These are phyloP conservation scores for Alternaria arborescens DNA, from an alignment of 2,329 filamentous ascomycete species.

Conservation along the genomic window DNA sequence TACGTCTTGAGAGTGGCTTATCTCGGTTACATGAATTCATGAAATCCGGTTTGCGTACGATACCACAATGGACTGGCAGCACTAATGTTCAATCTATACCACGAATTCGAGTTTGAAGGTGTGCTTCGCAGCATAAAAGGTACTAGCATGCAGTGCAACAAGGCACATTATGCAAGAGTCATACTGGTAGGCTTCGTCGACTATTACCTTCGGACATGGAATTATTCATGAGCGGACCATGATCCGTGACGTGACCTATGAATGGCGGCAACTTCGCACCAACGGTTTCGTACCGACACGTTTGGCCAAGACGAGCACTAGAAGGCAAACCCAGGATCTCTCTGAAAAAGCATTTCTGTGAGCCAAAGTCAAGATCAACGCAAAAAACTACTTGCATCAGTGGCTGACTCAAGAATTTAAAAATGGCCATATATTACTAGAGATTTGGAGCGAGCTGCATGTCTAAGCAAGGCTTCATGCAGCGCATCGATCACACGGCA, in stretches of 20 bases:
- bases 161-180: not conserved
- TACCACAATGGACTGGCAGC: not conserved
- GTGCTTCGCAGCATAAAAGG: not conserved
- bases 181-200: not conserved
- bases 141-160: not conserved
- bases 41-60: not conserved
- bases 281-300: not conserved
- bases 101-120: not conserved
- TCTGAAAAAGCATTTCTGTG: not conserved
- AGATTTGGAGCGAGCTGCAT: not conserved
- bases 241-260: not conserved
- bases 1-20: not conserved
- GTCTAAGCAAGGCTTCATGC: constrained; percentile 1
- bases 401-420: not conserved
- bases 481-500: constrained; percentile 6
- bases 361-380: not conserved
- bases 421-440: not conserved
- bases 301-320: not conserved
- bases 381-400: not conserved
- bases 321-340: not conserved
- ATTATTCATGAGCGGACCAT: not conserved
- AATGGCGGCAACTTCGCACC: not conserved
- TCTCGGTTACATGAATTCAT: not conserved
- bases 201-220: not conserved
- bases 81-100: not conserved